A percentile compares a stretch with the other conserved stretches of the same genome.
Evolutionary conservation across 2,329 filamentous ascomycete genomes (phyloP).

Genomic region (Epichloe festucae): DNA sequence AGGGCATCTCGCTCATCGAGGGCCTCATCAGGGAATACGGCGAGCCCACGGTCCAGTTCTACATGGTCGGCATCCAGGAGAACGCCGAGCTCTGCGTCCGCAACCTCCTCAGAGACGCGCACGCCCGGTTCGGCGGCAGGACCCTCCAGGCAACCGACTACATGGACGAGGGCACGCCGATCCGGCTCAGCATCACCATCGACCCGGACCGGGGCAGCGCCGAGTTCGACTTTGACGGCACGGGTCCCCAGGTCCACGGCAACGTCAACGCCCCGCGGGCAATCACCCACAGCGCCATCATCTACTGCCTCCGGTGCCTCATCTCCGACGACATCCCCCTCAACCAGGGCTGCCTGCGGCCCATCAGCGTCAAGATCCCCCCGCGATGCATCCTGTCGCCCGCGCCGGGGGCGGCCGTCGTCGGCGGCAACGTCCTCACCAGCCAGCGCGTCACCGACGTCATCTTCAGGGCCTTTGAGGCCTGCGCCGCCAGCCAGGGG

Average conservation of each 20-base stretch:
- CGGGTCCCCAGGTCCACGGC: constrained; percentile 65
- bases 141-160: constrained; percentile 61
- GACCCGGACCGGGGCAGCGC: constrained; percentile 64
- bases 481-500: constrained; percentile 67
- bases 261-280: constrained; percentile 75
- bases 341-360: constrained; percentile 70
- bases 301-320: constrained; percentile 69
- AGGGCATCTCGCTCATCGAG: constrained; percentile 71
- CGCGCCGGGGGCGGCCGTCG: constrained; percentile 67
- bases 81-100: constrained; percentile 68
- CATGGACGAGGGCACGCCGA: constrained; percentile 77
- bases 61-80: constrained; percentile 70
- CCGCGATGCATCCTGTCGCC: constrained; percentile 62
- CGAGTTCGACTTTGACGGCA: constrained; percentile 68
- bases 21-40: constrained; percentile 66
- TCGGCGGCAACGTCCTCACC: constrained; percentile 61
- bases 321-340: constrained; percentile 73
- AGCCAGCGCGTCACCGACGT: constrained; percentile 32
- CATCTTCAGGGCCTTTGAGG: constrained; percentile 57
- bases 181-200: constrained; percentile 61
- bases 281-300: constrained; percentile 75
- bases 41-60: constrained; percentile 66
- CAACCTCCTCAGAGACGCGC: constrained; percentile 57
- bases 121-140: constrained; percentile 55
- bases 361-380: constrained; percentile 62